Evolutionary conservation across 495 filamentous ascomycete species (phyloP).

Genomic region (Penicillium ochrochloron): DNA sequence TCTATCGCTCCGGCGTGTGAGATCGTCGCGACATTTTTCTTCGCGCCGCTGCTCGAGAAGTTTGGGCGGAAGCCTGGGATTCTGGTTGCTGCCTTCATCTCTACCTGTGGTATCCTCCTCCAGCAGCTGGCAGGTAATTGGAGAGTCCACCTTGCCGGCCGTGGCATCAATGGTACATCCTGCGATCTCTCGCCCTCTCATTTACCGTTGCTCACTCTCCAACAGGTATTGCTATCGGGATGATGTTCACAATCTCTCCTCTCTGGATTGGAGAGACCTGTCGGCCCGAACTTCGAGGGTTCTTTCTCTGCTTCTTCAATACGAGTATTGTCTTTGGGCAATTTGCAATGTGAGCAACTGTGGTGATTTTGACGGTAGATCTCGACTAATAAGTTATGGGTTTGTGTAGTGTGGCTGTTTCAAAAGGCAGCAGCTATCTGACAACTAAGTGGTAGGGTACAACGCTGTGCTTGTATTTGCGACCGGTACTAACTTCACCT

Average conservation of each 20-base stretch:
- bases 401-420: slow-evolving; percentile 1
- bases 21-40: slow-evolving; percentile 23
- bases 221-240: background rate
- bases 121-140: slow-evolving; percentile 30
- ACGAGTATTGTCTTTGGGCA: slow-evolving; percentile 32
- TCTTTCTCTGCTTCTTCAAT: slow-evolving; percentile 36
- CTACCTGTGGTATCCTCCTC: slow-evolving; percentile 22
- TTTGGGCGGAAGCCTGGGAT: slow-evolving; percentile 32
- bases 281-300: slow-evolving; percentile 31
- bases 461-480: background rate
- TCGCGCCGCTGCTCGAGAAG: slow-evolving; percentile 25
- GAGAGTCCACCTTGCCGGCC: slow-evolving; percentile 25
- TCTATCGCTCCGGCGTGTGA: slow-evolving; percentile 19
- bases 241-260: slow-evolving; percentile 25
- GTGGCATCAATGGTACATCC: slow-evolving; percentile 28
- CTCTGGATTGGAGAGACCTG: slow-evolving; percentile 36
- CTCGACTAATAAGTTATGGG: background rate
- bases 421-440: slow-evolving; percentile 3
- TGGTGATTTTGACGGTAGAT: background rate
- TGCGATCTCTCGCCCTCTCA: background rate
- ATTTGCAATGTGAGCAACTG: slow-evolving; percentile 13
- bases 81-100: slow-evolving; percentile 21
- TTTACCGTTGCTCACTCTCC: background rate
- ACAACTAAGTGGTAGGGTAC: background rate
- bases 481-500: slow-evolving; percentile 15